A percentile compares a stretch with the other conserved stretches of the same genome.
Conservation (phyloP, 208 protist species). For the Trypanosoma conorhini region DNA sequence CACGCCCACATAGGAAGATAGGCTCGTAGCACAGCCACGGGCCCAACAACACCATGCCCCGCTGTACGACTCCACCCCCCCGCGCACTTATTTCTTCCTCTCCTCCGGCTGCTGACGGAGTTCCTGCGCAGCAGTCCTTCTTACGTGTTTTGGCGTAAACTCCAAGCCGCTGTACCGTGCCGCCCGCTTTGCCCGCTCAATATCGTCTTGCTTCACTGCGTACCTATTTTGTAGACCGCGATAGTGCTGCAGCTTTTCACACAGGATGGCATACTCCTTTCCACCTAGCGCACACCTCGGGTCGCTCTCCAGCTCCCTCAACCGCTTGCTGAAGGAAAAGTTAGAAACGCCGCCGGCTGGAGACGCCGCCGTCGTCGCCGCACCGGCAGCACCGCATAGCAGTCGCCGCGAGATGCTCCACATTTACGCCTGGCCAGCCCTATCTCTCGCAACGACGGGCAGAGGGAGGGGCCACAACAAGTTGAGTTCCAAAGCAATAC, state of each 20-base stretch:
- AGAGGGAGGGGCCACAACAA: not conserved
- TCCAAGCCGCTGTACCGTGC: constrained; percentile 83
- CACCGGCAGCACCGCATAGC: not conserved
- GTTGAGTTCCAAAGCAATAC: not conserved
- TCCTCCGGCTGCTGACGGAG: not conserved
- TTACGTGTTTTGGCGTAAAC: constrained; percentile 66
- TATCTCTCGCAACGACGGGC: not conserved
- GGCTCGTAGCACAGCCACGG: not conserved
- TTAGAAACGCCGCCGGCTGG: not conserved
- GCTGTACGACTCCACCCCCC: no score
- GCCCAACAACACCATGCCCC: not conserved
- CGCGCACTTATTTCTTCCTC: not conserved
- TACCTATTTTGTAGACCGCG: constrained; percentile 67
- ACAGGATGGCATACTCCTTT: constrained; percentile 66
- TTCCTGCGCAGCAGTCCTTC: constrained; percentile 16
- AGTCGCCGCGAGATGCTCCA: constrained; percentile 21
- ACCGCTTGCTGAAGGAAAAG: constrained; percentile 38
- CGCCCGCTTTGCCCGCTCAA: constrained; percentile 73
- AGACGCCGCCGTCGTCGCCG: not conserved
- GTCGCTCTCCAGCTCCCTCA: constrained; percentile 35
- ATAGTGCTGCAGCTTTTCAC: constrained; percentile 65
- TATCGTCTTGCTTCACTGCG: constrained; percentile 84
- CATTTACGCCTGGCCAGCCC: constrained; percentile 3
- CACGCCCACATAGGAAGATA: not conserved
- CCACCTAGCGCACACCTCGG: constrained; percentile 35